These are phyloP conservation scores for Xylogone sp. DNA, from an alignment of 2,329 filamentous ascomycete species.

Conservation along the genomic window DNA sequence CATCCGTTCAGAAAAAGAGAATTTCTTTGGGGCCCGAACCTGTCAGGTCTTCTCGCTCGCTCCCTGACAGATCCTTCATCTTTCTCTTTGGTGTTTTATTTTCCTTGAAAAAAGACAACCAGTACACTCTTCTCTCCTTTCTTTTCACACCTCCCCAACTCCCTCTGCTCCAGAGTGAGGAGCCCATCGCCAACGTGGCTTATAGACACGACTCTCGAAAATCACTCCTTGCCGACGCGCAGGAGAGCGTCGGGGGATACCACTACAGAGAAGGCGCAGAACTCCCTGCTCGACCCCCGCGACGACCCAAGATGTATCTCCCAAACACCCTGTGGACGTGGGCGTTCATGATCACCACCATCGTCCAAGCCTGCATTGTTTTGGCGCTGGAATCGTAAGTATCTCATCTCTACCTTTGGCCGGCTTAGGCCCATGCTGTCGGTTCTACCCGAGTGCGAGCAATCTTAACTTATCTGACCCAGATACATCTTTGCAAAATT, in stretches of 20 bases:
- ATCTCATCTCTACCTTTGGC: no score
- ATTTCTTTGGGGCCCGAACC: no score
- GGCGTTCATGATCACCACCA: slow-evolving; percentile 71
- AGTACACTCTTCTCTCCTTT: slow-evolving; percentile 6
- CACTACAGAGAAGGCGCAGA: slow-evolving; percentile 26
- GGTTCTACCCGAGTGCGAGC: no score
- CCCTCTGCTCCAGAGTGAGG: slow-evolving; percentile 20
- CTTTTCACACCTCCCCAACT: slow-evolving; percentile 10
- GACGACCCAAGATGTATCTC: slow-evolving; percentile 60
- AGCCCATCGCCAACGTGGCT: slow-evolving; percentile 40
- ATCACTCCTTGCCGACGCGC: slow-evolving; percentile 38
- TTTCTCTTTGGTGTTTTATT: no score
- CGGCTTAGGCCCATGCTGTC: no score
- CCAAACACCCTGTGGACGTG: slow-evolving; percentile 87
- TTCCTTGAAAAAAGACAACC: no score
- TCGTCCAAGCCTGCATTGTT: slow-evolving; percentile 74
- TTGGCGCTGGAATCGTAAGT: slow-evolving; percentile 82
- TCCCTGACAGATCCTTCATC: no score
- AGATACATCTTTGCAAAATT: slow-evolving; percentile 88
- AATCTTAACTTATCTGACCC: not conserved
- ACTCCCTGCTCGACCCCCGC: slow-evolving; percentile 21
- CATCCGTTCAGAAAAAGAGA: no score
- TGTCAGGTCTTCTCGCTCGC: no score
- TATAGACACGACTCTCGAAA: slow-evolving; percentile 41
- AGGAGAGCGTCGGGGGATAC: slow-evolving; percentile 28